Base-by-base conservation (phyloP, 2,329 filamentous ascomycete genomes). In the Alternaria panax region DNA sequence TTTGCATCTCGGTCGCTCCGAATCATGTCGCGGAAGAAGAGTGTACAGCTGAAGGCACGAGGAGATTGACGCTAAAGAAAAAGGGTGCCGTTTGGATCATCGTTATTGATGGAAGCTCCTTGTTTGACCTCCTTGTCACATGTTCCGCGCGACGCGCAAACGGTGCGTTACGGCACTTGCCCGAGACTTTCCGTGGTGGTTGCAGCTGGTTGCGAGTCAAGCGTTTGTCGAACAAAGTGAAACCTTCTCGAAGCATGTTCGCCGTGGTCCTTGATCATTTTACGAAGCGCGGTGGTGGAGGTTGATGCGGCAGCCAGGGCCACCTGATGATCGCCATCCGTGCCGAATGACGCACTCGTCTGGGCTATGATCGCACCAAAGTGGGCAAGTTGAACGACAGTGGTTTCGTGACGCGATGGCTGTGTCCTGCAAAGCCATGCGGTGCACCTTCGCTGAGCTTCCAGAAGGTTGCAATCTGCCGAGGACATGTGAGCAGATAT, bases 241-340 rank as follows among this genome's bases (percentile, higher is more conserved):
- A 69, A 70, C 65, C 66, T 72, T 72, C 68, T 72, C 65, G 69
- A 72, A 72, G 68, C 64, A 63, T 69, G 68, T 69, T 72, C 64
- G 65, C 61, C 65, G 60, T 62, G 57, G 43, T 59, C 63, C 67
- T 66, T 65, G 57, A 32, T 68, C 62, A 69, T 70, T 58, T 72
- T 59, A 54, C 59, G 53, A 55, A 28, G 51, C 53, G 59, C 54
- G 47, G 59, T 57, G 32, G 61, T 66, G 61, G 50, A 54, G 51
- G 54, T 51, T 57, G 64, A 58, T 52, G 62, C 57, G 60, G 48
- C 51, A 61, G 64, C 68, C 57, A 47, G 68, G 68, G 61, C 70
- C 71, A 60, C 65, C 46, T 57, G 61, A 69, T 67, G 70, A 74
- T 75, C 66, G 71, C 65, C 72, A 69, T 64, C 67, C 60, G 66